Percentiles rank a stretch among this genome's conserved stretches.
These are phyloP conservation scores for Aspergillus sp. DNA, from an alignment of 2,329 filamentous ascomycete species.

Conservation along the genomic window DNA sequence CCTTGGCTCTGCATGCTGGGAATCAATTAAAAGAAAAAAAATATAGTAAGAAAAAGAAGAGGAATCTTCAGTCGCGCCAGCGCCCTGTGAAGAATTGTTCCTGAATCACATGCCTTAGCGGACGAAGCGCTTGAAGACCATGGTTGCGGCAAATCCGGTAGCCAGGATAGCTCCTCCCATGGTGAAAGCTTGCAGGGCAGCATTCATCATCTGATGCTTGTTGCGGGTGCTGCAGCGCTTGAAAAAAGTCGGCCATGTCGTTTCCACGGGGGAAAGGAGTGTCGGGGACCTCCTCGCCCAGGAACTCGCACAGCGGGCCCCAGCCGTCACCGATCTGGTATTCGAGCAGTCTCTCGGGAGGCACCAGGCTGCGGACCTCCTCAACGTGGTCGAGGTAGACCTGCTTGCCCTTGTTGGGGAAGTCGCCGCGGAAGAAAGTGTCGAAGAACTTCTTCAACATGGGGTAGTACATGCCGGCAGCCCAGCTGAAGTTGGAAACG, in stretches of 20 bases:
- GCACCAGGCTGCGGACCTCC: conserved; percentile 45
- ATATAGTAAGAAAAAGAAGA: neutral
- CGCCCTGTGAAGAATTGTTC: no score
- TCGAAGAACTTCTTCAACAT: conserved; percentile 68
- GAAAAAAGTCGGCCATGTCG: conserved; percentile 52
- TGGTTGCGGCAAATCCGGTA: conserved; percentile 35
- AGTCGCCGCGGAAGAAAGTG: conserved; percentile 64
- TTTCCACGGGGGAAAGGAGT: conserved; percentile 49
- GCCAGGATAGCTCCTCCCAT: conserved; percentile 47
- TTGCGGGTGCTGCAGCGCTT: conserved; percentile 50
- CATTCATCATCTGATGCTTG: conserved; percentile 53
- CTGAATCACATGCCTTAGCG: conserved; percentile 10
- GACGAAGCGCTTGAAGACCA: conserved; percentile 37
- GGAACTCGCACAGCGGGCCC: conserved; percentile 52
- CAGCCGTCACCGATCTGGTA: conserved; percentile 52
- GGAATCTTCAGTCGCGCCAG: conserved; percentile 2
- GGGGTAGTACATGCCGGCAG: conserved; percentile 62
- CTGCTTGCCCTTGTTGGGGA: conserved; percentile 60
- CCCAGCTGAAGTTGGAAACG: conserved; percentile 58
- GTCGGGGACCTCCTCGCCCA: conserved; percentile 48
- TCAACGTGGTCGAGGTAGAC: conserved; percentile 56
- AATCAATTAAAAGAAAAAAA: no score
- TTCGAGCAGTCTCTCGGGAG: conserved; percentile 48
- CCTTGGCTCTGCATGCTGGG: no score
- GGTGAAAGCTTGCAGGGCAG: conserved; percentile 47